phyloP scores from a whole-genome alignment of 805 yeast genomes.

The Nakazawaea ambrosiae region DNA sequence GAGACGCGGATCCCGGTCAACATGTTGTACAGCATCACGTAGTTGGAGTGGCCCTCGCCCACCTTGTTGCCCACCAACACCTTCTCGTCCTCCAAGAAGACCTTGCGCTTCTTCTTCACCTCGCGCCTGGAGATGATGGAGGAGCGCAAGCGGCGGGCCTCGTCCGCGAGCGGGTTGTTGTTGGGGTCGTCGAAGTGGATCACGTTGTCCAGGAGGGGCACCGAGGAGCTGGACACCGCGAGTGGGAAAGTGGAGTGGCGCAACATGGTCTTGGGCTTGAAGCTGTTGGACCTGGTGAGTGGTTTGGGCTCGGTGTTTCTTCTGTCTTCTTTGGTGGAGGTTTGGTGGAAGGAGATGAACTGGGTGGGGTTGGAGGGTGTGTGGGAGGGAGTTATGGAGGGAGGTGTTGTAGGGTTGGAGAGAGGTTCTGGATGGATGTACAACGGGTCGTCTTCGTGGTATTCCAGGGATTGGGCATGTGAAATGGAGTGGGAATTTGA shows the following conservation, averaged over 20 bases:
- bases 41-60: slow-evolving; percentile 89
- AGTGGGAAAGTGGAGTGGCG: slow-evolving; percentile 4
- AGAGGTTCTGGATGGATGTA: slow-evolving; percentile 1
- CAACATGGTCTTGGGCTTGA: neutral
- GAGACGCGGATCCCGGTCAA: slow-evolving; percentile 94
- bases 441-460: slow-evolving; percentile 9
- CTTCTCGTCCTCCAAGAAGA: slow-evolving; percentile 40
- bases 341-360: slow-evolving; percentile 1
- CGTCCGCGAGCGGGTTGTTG: slow-evolving; percentile 27
- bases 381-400: neutral
- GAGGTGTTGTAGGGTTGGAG: slow-evolving; percentile 2
- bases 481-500: no score
- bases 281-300: neutral
- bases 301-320: slow-evolving; percentile 6
- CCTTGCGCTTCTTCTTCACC: slow-evolving; percentile 33
- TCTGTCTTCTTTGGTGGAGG: slow-evolving; percentile 1
- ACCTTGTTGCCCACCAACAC: slow-evolving; percentile 76
- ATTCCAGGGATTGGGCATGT: no score
- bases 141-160: slow-evolving; percentile 44
- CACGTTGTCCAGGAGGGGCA: neutral
- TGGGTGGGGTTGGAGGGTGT: neutral
- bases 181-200: neutral
- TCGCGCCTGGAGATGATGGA: slow-evolving; percentile 38
- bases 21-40: slow-evolving; percentile 94
- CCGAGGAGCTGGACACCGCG: neutral